Base-by-base conservation (phyloP, 257 asterid genomes). In the Buddleja alternifolia region DNA sequence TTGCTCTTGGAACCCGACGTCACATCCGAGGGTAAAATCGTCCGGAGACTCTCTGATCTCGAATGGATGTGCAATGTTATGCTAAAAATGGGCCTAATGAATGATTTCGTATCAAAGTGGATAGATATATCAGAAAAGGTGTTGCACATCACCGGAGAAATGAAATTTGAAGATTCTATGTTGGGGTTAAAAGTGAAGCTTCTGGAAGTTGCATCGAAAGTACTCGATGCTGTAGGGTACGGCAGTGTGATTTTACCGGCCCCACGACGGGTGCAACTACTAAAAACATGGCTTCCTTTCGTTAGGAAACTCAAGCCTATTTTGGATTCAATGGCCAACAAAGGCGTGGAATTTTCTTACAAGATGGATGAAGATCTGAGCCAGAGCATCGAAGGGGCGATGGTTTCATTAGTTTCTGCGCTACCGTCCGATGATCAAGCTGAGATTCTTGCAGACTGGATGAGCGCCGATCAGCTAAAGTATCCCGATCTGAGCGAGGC, bases 401-500 rank as follows among this genome's bases (percentile, higher is more conserved):
- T 86, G 16, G 90, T 86, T 37, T 84, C 97, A 0, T 72, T 88
- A 57, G 83, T 90, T 48, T 76, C 83, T 16, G 92, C 89, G 10
- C 61, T 90, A 20, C 96, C 96, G 0, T 90, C 97, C 0, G 79
- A 86, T 36, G 93, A 88, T 67, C 96, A 90, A 69, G 97, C 94
- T 4, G 89, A 83, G 5, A 83, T 90, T 61, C 84, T 88, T 32
- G 76, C 80, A 12, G 94, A 88, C 65, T 90, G 97, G 97, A 86
- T 90, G 84, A 78, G 36, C 17, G 75, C 66, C 0, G 86, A 80
- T 71, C 86, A 81, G 65, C 78, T 78, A 12, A 72, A 47, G 66
- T 90, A 85, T 74, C 97, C 97, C 2, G 96, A 90, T 60, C 76
- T 90, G 59, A 90, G 92, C 24, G 97, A 90, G 79, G 96, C 96